Base-by-base conservation (phyloP, 2,329 filamentous ascomycete species). In the Pseudogymnoascus sp. region DNA sequence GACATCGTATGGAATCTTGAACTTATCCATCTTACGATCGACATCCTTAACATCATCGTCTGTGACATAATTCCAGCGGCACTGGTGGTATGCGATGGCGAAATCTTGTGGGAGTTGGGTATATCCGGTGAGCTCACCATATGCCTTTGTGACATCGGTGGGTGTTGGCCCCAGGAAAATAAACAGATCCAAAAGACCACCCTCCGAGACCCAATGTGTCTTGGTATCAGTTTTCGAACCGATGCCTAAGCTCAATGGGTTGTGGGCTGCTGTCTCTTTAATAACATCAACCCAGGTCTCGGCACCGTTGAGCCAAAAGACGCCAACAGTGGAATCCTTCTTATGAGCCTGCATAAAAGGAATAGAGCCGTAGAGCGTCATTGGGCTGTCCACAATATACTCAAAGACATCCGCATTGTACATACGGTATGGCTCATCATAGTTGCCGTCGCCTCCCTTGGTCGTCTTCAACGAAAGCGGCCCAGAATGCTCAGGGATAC, bases 351-450 rank as follows among this genome's bases (percentile, higher is more conserved):
- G 95, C 91, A 99, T 96, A 73, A 98, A 90, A 2, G 95, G 95
- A 69, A 99, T 98, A 6, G 92, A 81, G n/a, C 95, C 95, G 72
- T 99, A 99, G 1, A 99, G 82, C 0, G 95, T 98, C 95, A 99
- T 99, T 0, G 95, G 93, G 75, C 92, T 98, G 76, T 98, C 90
- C 70, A 97, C 84, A 70, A 96, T 88, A 75, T 99, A 99, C 78
- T 99, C 95, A 70, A 99, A 99, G 10, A 99, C 95, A 74, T 99
- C 95, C 33, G 91, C 84, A 75, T 99, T 99, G 79, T 97, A 97
- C 75, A 99, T 78, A 38, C 95, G 86, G 78, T 99, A 99, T 0
- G 95, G 95, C 66, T 99, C 91, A 8, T 83, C 81, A 75, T 95
- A 91, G 70, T 91, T 90, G 65, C 90, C 91, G 19, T 91, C 85